A percentile compares a stretch with the other conserved stretches of the same genome.
phyloP scores from a whole-genome alignment of 495 filamentous ascomycete genomes.

The Clavariopsis aquatica region DNA sequence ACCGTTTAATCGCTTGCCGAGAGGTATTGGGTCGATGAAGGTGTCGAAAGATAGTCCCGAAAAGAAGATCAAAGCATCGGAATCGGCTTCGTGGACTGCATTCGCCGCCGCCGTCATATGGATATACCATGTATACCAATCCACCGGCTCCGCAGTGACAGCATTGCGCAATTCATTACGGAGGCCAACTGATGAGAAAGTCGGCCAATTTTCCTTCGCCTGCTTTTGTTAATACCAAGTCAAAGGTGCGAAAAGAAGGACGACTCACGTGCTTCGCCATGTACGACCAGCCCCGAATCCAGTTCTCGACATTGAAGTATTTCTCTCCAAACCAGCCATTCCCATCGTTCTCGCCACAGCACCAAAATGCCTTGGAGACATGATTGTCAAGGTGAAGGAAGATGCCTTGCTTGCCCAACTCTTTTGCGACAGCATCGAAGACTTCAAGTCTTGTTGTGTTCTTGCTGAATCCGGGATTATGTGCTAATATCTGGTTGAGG shows the following conservation, averaged over 20 bases:
- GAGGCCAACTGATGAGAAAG: constrained; percentile 17
- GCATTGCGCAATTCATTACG: constrained; percentile 26
- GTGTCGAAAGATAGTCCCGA: constrained; percentile 22
- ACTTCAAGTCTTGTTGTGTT: constrained; percentile 51
- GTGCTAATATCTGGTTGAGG: constrained; percentile 42
- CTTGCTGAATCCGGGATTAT: constrained; percentile 42
- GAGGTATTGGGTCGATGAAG: constrained; percentile 26
- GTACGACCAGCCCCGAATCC: constrained; percentile 27
- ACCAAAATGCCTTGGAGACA: constrained; percentile 54
- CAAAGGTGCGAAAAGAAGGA: neutral
- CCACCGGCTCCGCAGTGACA: constrained; percentile 9
- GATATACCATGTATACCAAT: constrained; percentile 28
- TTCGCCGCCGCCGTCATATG: constrained; percentile 24
- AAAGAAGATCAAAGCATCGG: constrained; percentile 27
- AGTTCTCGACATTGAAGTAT: constrained; percentile 25
- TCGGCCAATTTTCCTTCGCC: constrained; percentile 26
- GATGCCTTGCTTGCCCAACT: constrained; percentile 46
- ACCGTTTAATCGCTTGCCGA: constrained; percentile 19
- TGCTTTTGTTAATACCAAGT: neutral
- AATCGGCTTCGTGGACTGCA: constrained; percentile 18
- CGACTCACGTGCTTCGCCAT: constrained; percentile 21
- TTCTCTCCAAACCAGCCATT: constrained; percentile 52
- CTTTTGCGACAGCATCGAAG: constrained; percentile 45
- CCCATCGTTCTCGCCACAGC: constrained; percentile 54
- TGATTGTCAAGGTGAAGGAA: constrained; percentile 57